Conservation (phyloP, 2,329 filamentous ascomycete species). For the Pseudofabraea citricarpa region DNA sequence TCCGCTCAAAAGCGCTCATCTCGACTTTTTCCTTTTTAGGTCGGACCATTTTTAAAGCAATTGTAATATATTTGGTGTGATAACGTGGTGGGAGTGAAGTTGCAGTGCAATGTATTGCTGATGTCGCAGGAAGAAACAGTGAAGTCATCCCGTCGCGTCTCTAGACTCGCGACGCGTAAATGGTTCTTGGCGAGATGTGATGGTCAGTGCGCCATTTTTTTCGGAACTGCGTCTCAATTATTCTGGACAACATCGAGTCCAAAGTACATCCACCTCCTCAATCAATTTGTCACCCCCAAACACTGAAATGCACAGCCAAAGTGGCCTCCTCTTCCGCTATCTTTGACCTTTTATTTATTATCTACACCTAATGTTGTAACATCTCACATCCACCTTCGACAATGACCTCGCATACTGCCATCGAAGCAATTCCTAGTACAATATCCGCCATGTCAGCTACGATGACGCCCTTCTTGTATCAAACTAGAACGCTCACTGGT, state of each 20-base stretch:
- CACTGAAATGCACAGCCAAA: too few relatives aligned
- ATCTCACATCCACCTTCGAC: slow-evolving; percentile 1
- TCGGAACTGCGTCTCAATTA: too few relatives aligned
- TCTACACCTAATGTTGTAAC: too few relatives aligned
- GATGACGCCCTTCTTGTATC: slow-evolving; percentile 67
- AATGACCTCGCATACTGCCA: slow-evolving; percentile 8
- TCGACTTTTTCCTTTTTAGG: slow-evolving; percentile 39
- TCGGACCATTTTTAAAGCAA: slow-evolving; percentile 38
- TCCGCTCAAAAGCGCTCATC: slow-evolving; percentile 82
- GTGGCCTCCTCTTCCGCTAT: too few relatives aligned
- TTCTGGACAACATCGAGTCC: not conserved
- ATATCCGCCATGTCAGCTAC: slow-evolving; percentile 15
- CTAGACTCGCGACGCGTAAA: not conserved
- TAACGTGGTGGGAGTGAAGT: slow-evolving; percentile 9
- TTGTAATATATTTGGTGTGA: slow-evolving; percentile 12
- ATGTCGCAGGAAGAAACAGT: too few relatives aligned
- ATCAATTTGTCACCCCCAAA: too few relatives aligned
- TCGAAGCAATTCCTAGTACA: slow-evolving; percentile 6
- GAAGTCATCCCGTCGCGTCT: slow-evolving; percentile 1
- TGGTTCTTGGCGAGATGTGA: not conserved
- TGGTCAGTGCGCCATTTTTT: not conserved
- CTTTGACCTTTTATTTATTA: too few relatives aligned
- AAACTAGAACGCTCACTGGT: slow-evolving; percentile 63
- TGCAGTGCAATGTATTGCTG: slow-evolving; percentile 9
- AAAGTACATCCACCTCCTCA: too few relatives aligned